These are phyloP conservation scores for Cicer bijugum DNA, from an alignment of 306 rosid species.

Conservation along the genomic window DNA sequence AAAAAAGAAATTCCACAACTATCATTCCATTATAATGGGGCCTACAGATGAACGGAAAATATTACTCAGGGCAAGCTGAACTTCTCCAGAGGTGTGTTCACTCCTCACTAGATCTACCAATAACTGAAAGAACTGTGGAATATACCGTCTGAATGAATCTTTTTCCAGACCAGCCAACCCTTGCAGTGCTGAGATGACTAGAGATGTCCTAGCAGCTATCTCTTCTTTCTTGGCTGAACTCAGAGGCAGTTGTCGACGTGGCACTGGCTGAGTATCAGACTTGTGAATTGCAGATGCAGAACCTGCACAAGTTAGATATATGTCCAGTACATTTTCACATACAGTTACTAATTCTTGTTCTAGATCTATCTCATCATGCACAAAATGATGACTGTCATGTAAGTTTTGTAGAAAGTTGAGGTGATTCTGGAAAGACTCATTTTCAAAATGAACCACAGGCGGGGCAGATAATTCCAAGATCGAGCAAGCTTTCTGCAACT, in stretches of 20 bases:
- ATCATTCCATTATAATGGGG: conserved; percentile 66
- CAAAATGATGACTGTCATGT: conserved; percentile 43
- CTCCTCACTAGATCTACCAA: conserved; percentile 85
- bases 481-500: conserved; percentile 85
- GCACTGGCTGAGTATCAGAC: conserved; percentile 48
- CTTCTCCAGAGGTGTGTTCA: conserved; percentile 90
- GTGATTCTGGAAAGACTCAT: conserved; percentile 75
- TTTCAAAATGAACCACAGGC: conserved; percentile 97
- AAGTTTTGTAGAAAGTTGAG: conserved; percentile 72
- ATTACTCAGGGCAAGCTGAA: conserved; percentile 77
- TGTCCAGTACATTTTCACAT: conserved; percentile 71
- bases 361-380: conserved; percentile 57
- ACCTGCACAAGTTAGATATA: conserved; percentile 75
- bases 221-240: conserved; percentile 88
- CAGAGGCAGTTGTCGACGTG: conserved; percentile 71
- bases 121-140: conserved; percentile 74
- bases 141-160: conserved; percentile 69
- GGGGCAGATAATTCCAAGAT: conserved; percentile 89
- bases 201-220: conserved; percentile 76
- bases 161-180: conserved; percentile 63
- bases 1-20: conserved; percentile 31
- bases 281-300: conserved; percentile 48
- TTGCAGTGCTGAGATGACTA: conserved; percentile 75
- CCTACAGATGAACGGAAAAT: conserved; percentile 86
- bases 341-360: conserved; percentile 70